Evolutionary conservation across 208 protist genomes (phyloP).

Genomic region (Crithidia thermophila): DNA sequence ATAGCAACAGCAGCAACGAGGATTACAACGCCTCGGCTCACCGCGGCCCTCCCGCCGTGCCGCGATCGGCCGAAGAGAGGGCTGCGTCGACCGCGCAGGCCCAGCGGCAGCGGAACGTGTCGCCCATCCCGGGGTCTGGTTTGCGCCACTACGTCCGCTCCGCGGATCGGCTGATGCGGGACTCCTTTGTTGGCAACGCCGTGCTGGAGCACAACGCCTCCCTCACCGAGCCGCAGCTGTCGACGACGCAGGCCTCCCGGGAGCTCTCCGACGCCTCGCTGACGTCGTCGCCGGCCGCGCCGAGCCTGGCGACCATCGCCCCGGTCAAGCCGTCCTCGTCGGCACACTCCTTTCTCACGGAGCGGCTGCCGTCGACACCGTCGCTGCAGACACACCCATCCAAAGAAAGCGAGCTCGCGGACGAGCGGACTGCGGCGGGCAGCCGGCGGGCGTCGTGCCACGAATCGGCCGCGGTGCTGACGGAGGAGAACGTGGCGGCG

Average conservation of each 20-base stretch:
- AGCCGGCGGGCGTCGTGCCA: background rate
- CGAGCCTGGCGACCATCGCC: slow-evolving; percentile 20
- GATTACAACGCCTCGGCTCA: too few relatives aligned
- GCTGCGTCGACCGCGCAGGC: background rate
- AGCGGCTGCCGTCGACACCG: background rate
- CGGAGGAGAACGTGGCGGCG: too few relatives aligned
- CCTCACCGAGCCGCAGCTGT: background rate
- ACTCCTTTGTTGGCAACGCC: slow-evolving; percentile 29
- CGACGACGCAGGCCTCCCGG: background rate
- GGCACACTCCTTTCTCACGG: background rate
- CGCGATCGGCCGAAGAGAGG: too few relatives aligned
- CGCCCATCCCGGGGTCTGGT: slow-evolving; percentile 25
- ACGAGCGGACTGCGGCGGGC: background rate
- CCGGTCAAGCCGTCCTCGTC: background rate
- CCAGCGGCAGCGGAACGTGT: background rate
- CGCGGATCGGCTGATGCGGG: slow-evolving; percentile 33
- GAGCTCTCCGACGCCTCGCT: background rate
- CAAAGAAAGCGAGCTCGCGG: background rate
- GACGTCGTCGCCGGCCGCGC: slow-evolving; percentile 7
- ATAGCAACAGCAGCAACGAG: background rate
- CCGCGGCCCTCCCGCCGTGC: too few relatives aligned
- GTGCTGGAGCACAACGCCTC: slow-evolving; percentile 28
- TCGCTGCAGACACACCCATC: background rate
- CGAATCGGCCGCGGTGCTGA: background rate
- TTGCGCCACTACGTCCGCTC: slow-evolving; percentile 37